Evolutionary conservation across 495 filamentous ascomycete genomes (phyloP).

Genomic region (Mytilinidion resinicola): DNA sequence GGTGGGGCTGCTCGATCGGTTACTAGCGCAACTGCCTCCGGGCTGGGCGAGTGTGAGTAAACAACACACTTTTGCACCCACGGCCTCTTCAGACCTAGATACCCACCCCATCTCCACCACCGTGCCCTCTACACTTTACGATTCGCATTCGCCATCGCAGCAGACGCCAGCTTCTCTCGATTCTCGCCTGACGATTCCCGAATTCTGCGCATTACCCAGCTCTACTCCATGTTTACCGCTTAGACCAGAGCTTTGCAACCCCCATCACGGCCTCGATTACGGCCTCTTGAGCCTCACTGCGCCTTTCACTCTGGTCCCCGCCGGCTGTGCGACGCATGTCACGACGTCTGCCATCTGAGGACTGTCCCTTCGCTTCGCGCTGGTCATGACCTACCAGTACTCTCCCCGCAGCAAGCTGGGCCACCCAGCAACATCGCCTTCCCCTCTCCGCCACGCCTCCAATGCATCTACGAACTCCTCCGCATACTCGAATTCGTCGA

Average conservation of each 20-base stretch:
- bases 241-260: slow-evolving; percentile 15
- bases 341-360: not conserved
- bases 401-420: slow-evolving; percentile 42
- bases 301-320: slow-evolving; percentile 3
- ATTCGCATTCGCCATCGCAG: not conserved
- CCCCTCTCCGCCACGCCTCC: slow-evolving; percentile 64
- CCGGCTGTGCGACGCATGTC: slow-evolving; percentile 23
- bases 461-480: slow-evolving; percentile 75
- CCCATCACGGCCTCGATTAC: slow-evolving; percentile 17
- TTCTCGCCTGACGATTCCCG: not conserved
- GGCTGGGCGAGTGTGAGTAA: too few relatives aligned
- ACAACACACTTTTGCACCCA: too few relatives aligned
- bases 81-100: too few relatives aligned
- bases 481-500: slow-evolving; percentile 63
- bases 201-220: not conserved
- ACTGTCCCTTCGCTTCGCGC: not conserved
- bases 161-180: not conserved
- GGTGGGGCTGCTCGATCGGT: too few relatives aligned
- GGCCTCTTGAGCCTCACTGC: slow-evolving; percentile 20
- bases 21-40: too few relatives aligned
- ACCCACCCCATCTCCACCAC: too few relatives aligned
- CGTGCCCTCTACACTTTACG: not conserved
- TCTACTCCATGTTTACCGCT: not conserved
- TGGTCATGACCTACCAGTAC: slow-evolving; percentile 25
- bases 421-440: slow-evolving; percentile 49